Conservation (phyloP, 148 eudicot genomes). For the Diospyros kaki region DNA sequence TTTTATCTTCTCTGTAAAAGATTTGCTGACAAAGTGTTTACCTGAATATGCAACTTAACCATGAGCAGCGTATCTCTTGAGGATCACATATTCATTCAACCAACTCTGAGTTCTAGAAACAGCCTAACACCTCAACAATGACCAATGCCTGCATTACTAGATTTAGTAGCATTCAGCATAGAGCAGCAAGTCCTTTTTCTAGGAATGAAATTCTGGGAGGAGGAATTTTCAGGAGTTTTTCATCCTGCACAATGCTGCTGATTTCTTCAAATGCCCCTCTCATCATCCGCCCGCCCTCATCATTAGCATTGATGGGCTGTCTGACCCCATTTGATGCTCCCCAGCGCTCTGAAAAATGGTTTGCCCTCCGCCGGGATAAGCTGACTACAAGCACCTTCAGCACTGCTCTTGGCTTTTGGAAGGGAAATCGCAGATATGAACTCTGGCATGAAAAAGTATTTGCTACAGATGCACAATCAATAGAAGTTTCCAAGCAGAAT, state of each 20-base stretch:
- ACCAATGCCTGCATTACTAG: conserved; percentile 55
- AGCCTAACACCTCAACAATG: conserved; percentile 35
- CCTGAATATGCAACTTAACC: conserved; percentile 11
- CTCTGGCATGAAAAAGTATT: conserved; percentile 90
- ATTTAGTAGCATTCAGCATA: conserved; percentile 48
- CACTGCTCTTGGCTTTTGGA: conserved; percentile 89
- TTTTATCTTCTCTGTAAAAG: background rate
- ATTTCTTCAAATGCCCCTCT: conserved; percentile 23
- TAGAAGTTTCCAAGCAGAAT: conserved; percentile 23
- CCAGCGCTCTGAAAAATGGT: conserved; percentile 93
- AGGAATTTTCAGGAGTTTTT: conserved; percentile 33
- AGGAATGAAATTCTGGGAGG: conserved; percentile 20
- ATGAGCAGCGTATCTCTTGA: conserved; percentile 1
- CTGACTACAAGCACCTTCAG: conserved; percentile 87
- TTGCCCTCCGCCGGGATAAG: conserved; percentile 77
- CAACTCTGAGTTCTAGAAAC: background rate
- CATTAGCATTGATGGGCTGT: conserved; percentile 27
- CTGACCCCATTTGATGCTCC: conserved; percentile 47
- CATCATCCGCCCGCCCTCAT: conserved; percentile 20
- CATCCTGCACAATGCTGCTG: conserved; percentile 32
- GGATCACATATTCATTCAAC: background rate
- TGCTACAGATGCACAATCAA: conserved; percentile 20
- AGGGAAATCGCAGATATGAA: conserved; percentile 69
- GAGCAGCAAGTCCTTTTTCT: conserved; percentile 30
- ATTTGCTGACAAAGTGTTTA: background rate